Percentiles rank a stretch among this genome's conserved stretches.
Evolutionary conservation across 2,329 filamentous ascomycete genomes (phyloP).

Genomic region (Aspergillus ruber): DNA sequence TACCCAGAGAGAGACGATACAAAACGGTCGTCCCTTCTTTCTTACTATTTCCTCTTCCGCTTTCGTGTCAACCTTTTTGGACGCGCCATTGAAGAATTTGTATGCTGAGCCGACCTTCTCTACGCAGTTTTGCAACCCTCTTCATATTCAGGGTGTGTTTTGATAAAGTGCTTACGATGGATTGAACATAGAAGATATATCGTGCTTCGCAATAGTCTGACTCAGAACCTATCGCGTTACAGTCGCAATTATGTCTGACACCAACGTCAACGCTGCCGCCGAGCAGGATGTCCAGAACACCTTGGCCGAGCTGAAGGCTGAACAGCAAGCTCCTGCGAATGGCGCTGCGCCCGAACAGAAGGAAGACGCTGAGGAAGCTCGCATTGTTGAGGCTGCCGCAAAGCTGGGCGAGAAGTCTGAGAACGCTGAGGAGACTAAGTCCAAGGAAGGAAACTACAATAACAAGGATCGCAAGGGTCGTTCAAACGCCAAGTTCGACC

Average conservation of each 20-base stretch:
- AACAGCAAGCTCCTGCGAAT: constrained; percentile 13
- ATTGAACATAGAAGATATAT: neutral
- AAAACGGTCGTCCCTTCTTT: neutral
- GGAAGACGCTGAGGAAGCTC: constrained; percentile 30
- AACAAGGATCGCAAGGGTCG: constrained; percentile 22
- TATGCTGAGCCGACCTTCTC: neutral
- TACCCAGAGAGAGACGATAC: neutral
- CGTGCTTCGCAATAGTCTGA: neutral
- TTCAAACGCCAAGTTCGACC: constrained; percentile 65
- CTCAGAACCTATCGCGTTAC: constrained; percentile 3
- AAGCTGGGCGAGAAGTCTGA: constrained; percentile 34
- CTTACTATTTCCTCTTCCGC: neutral
- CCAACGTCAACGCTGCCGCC: constrained; percentile 34
- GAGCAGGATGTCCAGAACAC: constrained; percentile 42
- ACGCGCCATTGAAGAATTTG: neutral
- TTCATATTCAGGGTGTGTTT: too few species aligned
- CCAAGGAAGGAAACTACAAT: constrained; percentile 17
- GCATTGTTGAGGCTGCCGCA: constrained; percentile 32
- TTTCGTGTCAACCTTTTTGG: neutral
- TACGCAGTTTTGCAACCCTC: neutral
- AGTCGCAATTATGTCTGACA: constrained; percentile 26
- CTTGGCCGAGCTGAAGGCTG: constrained; percentile 40
- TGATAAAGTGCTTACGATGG: neutral
- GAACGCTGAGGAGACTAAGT: constrained; percentile 24
- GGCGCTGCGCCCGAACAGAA: constrained; percentile 19